These are phyloP conservation scores for Vitis rupestris DNA, from an alignment of 164 flowering plant species.

Conservation along the genomic window DNA sequence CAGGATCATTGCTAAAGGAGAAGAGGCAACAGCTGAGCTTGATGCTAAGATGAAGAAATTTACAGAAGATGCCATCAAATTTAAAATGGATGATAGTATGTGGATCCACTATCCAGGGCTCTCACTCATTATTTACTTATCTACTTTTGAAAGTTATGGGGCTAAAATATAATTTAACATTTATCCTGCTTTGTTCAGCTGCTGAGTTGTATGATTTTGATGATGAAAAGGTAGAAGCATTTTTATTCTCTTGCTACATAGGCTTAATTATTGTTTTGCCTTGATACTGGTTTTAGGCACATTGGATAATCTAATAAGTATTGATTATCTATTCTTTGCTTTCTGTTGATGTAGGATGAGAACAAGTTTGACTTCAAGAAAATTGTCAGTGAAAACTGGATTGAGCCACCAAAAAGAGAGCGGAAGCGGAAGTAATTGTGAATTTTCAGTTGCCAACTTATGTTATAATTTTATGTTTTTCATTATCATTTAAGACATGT, in stretches of 20 bases:
- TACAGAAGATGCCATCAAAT: constrained; percentile 98
- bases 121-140: background rate
- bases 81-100: constrained; percentile 99
- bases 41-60: constrained; percentile 99
- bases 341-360: constrained; percentile 61
- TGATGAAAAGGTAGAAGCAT: constrained; percentile 72
- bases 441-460: background rate
- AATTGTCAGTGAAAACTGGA: constrained; percentile 92
- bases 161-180: background rate
- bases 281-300: background rate
- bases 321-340: constrained; percentile 4
- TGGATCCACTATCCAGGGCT: background rate
- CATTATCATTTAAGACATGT: background rate
- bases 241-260: background rate
- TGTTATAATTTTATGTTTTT: background rate
- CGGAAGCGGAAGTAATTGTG: constrained; percentile 86
- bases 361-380: constrained; percentile 94
- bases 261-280: background rate
- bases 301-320: background rate
- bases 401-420: constrained; percentile 95
- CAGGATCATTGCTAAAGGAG: constrained; percentile 98
- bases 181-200: constrained; percentile 43
- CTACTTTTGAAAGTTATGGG: background rate
- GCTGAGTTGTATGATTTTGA: constrained; percentile 95
- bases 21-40: constrained; percentile 98